Base-by-base conservation (phyloP, 2,329 filamentous ascomycete genomes). In the Hawksworthiomyces lignivorus region DNA sequence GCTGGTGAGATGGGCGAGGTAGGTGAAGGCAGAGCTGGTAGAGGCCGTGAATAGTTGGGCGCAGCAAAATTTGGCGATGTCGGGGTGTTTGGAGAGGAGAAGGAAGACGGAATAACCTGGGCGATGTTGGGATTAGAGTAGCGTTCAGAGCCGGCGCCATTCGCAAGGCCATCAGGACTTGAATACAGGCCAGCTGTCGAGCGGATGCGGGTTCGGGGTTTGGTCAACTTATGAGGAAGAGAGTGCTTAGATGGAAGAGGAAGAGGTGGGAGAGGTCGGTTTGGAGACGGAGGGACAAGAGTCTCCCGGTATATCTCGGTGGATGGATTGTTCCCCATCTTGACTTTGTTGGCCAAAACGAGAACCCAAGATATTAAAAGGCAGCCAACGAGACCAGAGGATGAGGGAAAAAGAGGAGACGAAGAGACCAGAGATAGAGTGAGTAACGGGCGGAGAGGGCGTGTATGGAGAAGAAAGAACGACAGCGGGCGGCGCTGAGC, bases 321-420 rank as follows among this genome's bases (percentile, higher is more conserved):
- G 33, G 70, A 76, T 43, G 67, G 57, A 34, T 62, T 57, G 54
- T 75, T 75, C 41, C 72, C 72, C 72, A 76, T 76, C 50, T 43
- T 59, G 53, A 46, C 36, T 39, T 43, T 10, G 14, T 10, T 15
- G 38, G 47, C 43, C 31, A 39, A 35, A 44, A 30, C 33, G 48
- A 50, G 46, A 43, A 29, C 20, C 20, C 32, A 32, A 18, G 12
- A 36, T n/a, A 31, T 39, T 36, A 28, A 27, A 40, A 28, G 24
- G 27, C 30, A 18, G 29, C 35, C 26, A 38, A 34, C n/a, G n/a
- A n/a, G n/a, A n/a, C n/a, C n/a, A 14, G 48, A 43, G 44, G 46
- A 47, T 52, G 49, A 43, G 45, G 47, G 40, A 32, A 28, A 24
- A 49, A 26, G 22, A 31, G 24, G 38, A 33, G 36, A 33, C n/a